phyloP scores from a whole-genome alignment of 371 early-diverging fungal genomes.

The Mortierella sp. region DNA sequence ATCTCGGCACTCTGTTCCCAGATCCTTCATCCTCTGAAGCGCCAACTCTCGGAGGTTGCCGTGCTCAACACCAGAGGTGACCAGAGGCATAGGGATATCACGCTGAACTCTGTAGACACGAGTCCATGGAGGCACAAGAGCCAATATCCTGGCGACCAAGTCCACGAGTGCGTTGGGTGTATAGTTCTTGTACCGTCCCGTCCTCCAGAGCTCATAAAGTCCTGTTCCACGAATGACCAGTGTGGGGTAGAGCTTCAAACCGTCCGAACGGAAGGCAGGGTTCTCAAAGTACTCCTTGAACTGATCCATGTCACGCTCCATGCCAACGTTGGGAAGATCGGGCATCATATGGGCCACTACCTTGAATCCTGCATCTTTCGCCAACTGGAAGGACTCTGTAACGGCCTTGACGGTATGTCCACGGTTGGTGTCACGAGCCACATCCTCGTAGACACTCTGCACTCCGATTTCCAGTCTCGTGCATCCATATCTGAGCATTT shows the following conservation, averaged over 20 bases:
- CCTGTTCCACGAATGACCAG: constrained; percentile 99
- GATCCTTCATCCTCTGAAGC: constrained; percentile 97
- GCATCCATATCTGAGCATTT: constrained; percentile 99
- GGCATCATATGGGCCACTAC: constrained; percentile 99
- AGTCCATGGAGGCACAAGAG: constrained; percentile 99
- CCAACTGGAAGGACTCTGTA: constrained; percentile 96
- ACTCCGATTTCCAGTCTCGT: constrained; percentile 99
- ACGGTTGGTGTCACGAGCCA: constrained; percentile 99
- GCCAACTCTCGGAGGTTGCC: constrained; percentile 99
- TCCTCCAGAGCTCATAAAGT: constrained; percentile 99
- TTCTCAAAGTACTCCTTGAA: constrained; percentile 99
- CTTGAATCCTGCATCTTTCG: constrained; percentile 99
- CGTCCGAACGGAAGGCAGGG: constrained; percentile 99
- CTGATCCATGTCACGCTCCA: constrained; percentile 99
- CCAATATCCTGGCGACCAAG: constrained; percentile 97
- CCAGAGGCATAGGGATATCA: constrained; percentile 99
- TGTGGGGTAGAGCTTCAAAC: constrained; percentile 99
- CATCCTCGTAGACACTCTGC: constrained; percentile 99
- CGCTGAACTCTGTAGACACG: constrained; percentile 99
- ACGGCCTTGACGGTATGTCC: constrained; percentile 99
- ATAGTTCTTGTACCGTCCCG: constrained; percentile 98
- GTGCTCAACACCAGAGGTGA: constrained; percentile 99
- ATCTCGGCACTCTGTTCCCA: constrained; percentile 98
- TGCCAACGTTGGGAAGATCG: constrained; percentile 99
- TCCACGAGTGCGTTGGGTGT: constrained; percentile 99